Conservation (phyloP, 768 basidiomycete genomes). For the Pleurotus tuoliensis region DNA sequence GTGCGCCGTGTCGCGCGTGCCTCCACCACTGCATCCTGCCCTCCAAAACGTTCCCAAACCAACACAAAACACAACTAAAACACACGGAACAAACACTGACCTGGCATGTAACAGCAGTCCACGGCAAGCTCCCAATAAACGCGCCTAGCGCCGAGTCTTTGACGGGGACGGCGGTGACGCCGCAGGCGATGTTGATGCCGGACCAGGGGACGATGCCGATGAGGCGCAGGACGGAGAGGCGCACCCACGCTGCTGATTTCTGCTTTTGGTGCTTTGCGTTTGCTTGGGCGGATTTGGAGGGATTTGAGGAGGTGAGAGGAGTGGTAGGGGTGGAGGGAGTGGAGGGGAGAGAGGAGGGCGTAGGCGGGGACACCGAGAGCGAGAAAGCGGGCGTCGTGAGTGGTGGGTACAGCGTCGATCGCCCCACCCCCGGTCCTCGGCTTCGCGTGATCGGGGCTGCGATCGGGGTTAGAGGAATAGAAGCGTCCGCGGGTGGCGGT, state of each 20-base stretch:
- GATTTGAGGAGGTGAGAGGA: neutral
- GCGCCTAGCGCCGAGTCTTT: slow-evolving; percentile 74
- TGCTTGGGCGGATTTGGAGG: neutral
- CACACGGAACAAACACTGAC: slow-evolving; percentile 40
- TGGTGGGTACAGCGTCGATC: too few relatives aligned
- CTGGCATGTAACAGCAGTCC: slow-evolving; percentile 92
- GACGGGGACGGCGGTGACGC: slow-evolving; percentile 79
- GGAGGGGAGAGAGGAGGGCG: slow-evolving; percentile 25
- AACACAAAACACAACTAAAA: too few relatives aligned
- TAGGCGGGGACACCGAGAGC: too few relatives aligned
- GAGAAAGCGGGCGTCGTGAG: too few relatives aligned
- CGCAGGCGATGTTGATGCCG: slow-evolving; percentile 94
- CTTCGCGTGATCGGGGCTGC: neutral
- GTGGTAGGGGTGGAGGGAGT: slow-evolving; percentile 20
- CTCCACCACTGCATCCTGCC: too few relatives aligned
- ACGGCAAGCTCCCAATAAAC: slow-evolving; percentile 81
- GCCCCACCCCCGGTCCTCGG: too few relatives aligned
- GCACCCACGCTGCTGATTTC: slow-evolving; percentile 67
- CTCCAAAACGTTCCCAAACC: too few relatives aligned
- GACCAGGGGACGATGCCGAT: slow-evolving; percentile 96
- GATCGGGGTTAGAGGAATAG: neutral
- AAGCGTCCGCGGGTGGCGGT: slow-evolving; percentile 17
- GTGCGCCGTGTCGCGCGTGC: too few relatives aligned
- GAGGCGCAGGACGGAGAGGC: slow-evolving; percentile 82
- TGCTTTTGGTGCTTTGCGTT: slow-evolving; percentile 11